Conservation (phyloP, 257 asterid species). For the Scutellaria galericulata region DNA sequence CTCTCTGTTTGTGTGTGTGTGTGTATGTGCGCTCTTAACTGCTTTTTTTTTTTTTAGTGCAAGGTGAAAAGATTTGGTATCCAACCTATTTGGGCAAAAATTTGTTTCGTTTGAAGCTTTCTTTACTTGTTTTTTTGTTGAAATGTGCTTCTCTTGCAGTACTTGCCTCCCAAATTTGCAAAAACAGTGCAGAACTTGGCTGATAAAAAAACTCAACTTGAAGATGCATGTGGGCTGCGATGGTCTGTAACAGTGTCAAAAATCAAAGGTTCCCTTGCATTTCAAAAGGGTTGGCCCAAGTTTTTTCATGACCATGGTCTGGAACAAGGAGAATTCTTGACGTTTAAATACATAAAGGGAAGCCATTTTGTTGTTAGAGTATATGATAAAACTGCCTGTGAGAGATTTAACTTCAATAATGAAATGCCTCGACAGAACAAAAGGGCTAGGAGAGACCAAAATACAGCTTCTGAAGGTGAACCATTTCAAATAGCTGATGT, state of each 20-base stretch:
- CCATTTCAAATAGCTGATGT: slow-evolving; percentile 3
- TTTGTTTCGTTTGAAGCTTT: neutral
- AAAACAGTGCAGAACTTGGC: slow-evolving; percentile 39
- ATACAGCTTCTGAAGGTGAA: slow-evolving; percentile 25
- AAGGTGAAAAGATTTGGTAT: neutral
- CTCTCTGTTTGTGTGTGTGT: neutral
- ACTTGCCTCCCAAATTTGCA: slow-evolving; percentile 63
- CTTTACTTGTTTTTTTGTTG: neutral
- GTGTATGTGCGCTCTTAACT: too few species aligned
- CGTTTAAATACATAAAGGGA: slow-evolving; percentile 42
- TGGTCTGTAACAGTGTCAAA: slow-evolving; percentile 52
- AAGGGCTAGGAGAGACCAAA: slow-evolving; percentile 24
- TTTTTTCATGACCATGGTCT: slow-evolving; percentile 53
- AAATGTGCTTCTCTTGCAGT: slow-evolving; percentile 49
- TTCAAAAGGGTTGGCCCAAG: slow-evolving; percentile 62
- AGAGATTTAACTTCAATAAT: slow-evolving; percentile 34
- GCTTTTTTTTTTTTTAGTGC: neutral
- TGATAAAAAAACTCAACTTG: slow-evolving; percentile 47
- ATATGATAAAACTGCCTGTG: slow-evolving; percentile 49
- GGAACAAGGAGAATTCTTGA: slow-evolving; percentile 47
- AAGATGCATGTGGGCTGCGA: slow-evolving; percentile 52
- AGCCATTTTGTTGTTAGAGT: slow-evolving; percentile 56
- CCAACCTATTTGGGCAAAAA: neutral
- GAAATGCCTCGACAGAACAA: slow-evolving; percentile 1
- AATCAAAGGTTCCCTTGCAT: slow-evolving; percentile 44